Conservation (phyloP, 2,329 filamentous ascomycete genomes). For the Hymenoscyphus linearis region DNA sequence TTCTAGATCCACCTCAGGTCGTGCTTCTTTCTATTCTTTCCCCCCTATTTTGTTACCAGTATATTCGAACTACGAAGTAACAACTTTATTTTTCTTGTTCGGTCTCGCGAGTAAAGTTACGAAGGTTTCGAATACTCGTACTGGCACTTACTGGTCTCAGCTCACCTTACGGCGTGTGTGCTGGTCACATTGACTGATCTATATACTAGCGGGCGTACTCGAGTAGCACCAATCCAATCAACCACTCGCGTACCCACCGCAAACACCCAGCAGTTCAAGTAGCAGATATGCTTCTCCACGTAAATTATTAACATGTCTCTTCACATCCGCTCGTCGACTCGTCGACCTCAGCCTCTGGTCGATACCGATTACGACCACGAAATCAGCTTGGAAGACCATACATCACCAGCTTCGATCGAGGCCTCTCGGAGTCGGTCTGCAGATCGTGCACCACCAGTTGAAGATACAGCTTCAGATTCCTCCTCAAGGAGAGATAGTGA, state of each 20-base stretch:
- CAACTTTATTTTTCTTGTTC: background rate
- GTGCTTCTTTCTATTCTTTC: background rate
- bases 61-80: background rate
- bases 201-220: too few relatives aligned
- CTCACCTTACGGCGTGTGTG: background rate
- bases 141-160: background rate
- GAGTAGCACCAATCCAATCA: background rate
- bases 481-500: constrained; percentile 24
- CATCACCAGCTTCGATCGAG: constrained; percentile 9
- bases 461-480: constrained; percentile 18
- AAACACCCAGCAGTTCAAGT: background rate
- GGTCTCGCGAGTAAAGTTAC: background rate
- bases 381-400: constrained; percentile 59
- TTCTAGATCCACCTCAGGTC: background rate
- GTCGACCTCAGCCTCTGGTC: constrained; percentile 49
- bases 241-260: background rate
- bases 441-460: constrained; percentile 7
- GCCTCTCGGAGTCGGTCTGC: constrained; percentile 17
- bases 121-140: too few relatives aligned
- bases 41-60: background rate
- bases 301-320: constrained; percentile 24
- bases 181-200: background rate
- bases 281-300: constrained; percentile 12
- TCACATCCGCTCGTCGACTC: constrained; percentile 30
- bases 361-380: constrained; percentile 65